These are phyloP conservation scores for Fusarium sp. DNA, from an alignment of 2,329 filamentous ascomycete species.

Conservation along the genomic window DNA sequence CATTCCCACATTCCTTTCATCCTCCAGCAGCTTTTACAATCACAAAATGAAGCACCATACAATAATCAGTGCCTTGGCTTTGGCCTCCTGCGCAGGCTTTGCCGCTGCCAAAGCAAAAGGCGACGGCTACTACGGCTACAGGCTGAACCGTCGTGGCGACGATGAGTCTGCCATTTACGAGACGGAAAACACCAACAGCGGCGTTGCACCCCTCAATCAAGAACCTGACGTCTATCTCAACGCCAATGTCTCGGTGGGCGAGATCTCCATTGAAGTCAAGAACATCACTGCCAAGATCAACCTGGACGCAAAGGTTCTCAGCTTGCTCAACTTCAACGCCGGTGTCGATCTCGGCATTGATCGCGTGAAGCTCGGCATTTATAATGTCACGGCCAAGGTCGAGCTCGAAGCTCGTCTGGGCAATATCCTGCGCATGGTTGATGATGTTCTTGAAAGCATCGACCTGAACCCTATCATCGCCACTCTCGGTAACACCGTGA, in stretches of 20 bases:
- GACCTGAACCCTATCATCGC: slow-evolving; percentile 29
- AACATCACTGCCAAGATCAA: slow-evolving; percentile 35
- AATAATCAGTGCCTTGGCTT: slow-evolving; percentile 10
- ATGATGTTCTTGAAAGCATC: slow-evolving; percentile 31
- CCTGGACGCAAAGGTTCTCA: slow-evolving; percentile 31
- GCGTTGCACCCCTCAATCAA: slow-evolving; percentile 17
- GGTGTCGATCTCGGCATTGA: slow-evolving; percentile 33
- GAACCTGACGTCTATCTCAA: slow-evolving; percentile 32
- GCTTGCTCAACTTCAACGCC: slow-evolving; percentile 30
- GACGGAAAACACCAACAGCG: slow-evolving; percentile 31
- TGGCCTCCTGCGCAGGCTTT: slow-evolving; percentile 6
- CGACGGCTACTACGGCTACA: slow-evolving; percentile 31
- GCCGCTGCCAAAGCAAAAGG: slow-evolving; percentile 20
- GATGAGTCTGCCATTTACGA: slow-evolving; percentile 31
- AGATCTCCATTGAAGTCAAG: slow-evolving; percentile 27
- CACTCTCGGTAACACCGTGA: slow-evolving; percentile 18
- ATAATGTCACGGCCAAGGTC: slow-evolving; percentile 33
- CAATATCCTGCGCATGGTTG: slow-evolving; percentile 30
- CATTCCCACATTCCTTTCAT: slow-evolving; percentile 1
- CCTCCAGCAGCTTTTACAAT: neutral
- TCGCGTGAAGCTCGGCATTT: slow-evolving; percentile 31
- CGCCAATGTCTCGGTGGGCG: slow-evolving; percentile 22
- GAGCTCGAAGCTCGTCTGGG: slow-evolving; percentile 30
- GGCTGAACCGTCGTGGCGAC: slow-evolving; percentile 23
- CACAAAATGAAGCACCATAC: slow-evolving; percentile 21